A percentile compares a stretch with the other conserved stretches of the same genome.
Evolutionary conservation across 1,284 basidiomycete species (phyloP).

Genomic region (Earliella scabrosa): DNA sequence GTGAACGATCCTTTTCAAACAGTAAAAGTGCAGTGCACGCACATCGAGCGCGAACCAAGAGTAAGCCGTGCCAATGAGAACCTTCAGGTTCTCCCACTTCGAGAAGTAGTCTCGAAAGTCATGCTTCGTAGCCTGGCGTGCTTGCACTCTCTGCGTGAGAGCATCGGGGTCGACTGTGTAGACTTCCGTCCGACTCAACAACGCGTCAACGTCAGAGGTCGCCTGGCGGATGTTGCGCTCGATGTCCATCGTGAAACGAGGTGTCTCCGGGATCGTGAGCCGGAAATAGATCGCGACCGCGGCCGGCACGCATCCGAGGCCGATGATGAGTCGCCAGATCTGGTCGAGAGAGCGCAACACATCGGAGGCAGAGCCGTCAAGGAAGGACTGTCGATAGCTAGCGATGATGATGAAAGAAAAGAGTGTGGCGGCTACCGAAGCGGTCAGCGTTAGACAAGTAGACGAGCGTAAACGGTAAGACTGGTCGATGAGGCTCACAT

Average conservation of each 20-base stretch:
- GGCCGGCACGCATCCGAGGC: slow-evolving; percentile 72
- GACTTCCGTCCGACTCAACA: slow-evolving; percentile 55
- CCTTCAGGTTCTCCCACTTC: slow-evolving; percentile 66
- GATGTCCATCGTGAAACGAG: slow-evolving; percentile 91
- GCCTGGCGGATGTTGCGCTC: slow-evolving; percentile 84
- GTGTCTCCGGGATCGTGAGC: slow-evolving; percentile 77
- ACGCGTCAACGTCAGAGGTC: slow-evolving; percentile 65
- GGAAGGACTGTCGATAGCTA: slow-evolving; percentile 70
- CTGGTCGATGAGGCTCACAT: slow-evolving; percentile 46
- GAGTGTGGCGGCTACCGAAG: slow-evolving; percentile 69
- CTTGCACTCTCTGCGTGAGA: slow-evolving; percentile 58
- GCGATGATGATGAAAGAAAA: slow-evolving; percentile 69
- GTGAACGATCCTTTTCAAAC: slow-evolving; percentile 17
- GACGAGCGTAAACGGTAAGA: no score
- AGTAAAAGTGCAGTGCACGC: slow-evolving; percentile 24
- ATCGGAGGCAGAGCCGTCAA: slow-evolving; percentile 45
- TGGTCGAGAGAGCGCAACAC: slow-evolving; percentile 55
- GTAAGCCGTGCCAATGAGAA: slow-evolving; percentile 65
- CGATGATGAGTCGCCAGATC: slow-evolving; percentile 75
- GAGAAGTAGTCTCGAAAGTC: slow-evolving; percentile 72
- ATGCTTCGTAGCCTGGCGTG: slow-evolving; percentile 63
- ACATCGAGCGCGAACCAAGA: slow-evolving; percentile 83
- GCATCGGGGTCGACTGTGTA: slow-evolving; percentile 61
- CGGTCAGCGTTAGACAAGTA: no score
- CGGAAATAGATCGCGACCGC: slow-evolving; percentile 76